A percentile compares a stretch with the other conserved stretches of the same genome.
These are phyloP conservation scores for Nigrospora oryzae DNA, from an alignment of 2,329 filamentous ascomycete species.

Conservation along the genomic window DNA sequence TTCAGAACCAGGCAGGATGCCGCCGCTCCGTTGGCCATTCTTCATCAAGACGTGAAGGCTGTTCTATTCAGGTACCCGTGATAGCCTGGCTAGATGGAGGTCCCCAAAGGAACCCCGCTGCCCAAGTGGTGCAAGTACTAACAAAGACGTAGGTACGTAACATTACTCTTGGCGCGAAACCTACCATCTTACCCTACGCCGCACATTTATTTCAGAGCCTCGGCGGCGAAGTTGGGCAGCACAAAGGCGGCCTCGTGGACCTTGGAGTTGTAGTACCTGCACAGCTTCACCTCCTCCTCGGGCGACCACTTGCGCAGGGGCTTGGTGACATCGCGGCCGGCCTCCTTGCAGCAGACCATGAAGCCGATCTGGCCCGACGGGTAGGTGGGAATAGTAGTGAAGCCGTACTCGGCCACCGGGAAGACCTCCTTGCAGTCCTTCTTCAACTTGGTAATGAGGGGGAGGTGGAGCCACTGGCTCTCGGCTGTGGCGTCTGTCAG, in stretches of 20 bases:
- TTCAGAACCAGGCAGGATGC: too few species aligned
- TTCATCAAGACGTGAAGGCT: too few species aligned
- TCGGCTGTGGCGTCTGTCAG: constrained; percentile 57
- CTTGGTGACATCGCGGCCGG: constrained; percentile 71
- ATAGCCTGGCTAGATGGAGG: too few species aligned
- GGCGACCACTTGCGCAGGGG: constrained; percentile 72
- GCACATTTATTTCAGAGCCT: constrained; percentile 50
- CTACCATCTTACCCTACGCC: too few species aligned
- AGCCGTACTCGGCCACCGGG: constrained; percentile 95
- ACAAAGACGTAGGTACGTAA: too few species aligned
- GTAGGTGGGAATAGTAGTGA: constrained; percentile 99
- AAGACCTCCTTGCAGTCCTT: constrained; percentile 96
- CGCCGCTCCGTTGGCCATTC: too few species aligned
- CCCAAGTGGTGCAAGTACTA: too few species aligned
- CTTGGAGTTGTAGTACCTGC: constrained; percentile 95
- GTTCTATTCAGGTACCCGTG: too few species aligned
- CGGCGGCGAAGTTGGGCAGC: constrained; percentile 85
- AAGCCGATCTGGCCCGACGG: constrained; percentile 98
- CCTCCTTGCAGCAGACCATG: constrained; percentile 99
- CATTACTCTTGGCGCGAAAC: too few species aligned
- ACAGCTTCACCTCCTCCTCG: constrained; percentile 88
- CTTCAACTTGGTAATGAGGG: constrained; percentile 90
- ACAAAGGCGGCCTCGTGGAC: constrained; percentile 94
- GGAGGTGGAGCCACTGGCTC: constrained; percentile 98
- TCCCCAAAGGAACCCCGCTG: too few species aligned